phyloP scores from a whole-genome alignment of 495 filamentous ascomycete species.

The Talaromyces stipitatus region DNA sequence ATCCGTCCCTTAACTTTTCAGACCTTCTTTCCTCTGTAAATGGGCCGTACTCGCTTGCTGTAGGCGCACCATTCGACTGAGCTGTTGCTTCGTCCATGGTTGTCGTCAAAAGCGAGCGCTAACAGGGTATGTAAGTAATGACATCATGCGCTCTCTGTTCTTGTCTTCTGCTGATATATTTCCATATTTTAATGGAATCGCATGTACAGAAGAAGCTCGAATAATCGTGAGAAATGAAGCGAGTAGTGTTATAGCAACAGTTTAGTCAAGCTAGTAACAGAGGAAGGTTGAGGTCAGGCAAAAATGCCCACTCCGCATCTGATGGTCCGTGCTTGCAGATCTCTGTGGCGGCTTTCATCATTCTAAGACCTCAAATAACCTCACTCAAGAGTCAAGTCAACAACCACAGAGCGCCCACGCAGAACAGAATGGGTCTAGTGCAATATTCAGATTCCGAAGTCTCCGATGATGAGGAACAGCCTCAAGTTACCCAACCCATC shows the following conservation, averaged over 20 bases:
- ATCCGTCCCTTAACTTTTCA: not conserved
- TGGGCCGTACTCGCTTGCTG: not conserved
- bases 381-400: slow-evolving; percentile 1
- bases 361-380: not conserved
- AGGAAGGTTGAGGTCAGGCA: not conserved
- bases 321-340: slow-evolving; percentile 2
- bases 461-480: slow-evolving; percentile 50
- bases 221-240: not conserved
- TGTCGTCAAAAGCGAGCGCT: not conserved
- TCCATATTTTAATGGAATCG: not conserved
- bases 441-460: slow-evolving; percentile 82
- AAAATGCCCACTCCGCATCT: slow-evolving; percentile 5
- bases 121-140: not conserved
- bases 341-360: not conserved
- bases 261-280: not conserved
- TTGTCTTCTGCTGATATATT: not conserved
- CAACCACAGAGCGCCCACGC: slow-evolving; percentile 5
- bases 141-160: not conserved
- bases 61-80: not conserved
- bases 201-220: not conserved
- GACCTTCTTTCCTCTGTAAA: not conserved
- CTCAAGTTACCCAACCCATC: slow-evolving; percentile 1
- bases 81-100: not conserved
- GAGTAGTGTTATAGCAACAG: not conserved
- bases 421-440: slow-evolving; percentile 58